These are phyloP conservation scores for Cotoneaster glaucophyllus DNA, from an alignment of 306 rosid genomes.

Conservation along the genomic window DNA sequence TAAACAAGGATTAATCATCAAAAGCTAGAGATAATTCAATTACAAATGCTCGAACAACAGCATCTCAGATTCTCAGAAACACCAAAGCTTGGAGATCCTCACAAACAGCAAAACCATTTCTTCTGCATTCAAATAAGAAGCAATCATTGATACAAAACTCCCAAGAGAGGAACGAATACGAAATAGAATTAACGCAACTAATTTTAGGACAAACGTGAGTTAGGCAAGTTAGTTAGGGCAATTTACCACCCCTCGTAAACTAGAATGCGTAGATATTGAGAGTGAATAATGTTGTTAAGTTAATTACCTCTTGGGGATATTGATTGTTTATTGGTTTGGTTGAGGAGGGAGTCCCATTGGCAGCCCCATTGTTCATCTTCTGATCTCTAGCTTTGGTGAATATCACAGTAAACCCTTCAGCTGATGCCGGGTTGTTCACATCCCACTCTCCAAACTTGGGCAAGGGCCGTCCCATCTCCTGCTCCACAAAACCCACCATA, in stretches of 20 bases:
- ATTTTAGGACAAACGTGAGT: not conserved
- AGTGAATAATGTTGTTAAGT: not conserved
- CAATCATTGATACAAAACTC: not conserved
- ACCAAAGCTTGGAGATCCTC: not conserved
- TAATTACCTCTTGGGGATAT: conserved; percentile 17
- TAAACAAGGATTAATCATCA: not conserved
- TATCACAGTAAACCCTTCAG: conserved; percentile 51
- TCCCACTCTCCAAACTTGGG: conserved; percentile 65
- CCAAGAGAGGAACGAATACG: not conserved
- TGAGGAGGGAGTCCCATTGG: not conserved
- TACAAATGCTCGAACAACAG: not conserved
- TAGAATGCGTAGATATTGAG: not conserved
- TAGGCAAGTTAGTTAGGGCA: too few species aligned
- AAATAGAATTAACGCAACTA: not conserved
- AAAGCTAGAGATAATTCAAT: not conserved
- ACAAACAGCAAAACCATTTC: conserved; percentile 45
- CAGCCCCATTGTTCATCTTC: conserved; percentile 24
- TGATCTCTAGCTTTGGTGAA: conserved; percentile 51
- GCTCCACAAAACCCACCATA: conserved; percentile 2
- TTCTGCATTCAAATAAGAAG: conserved; percentile 26
- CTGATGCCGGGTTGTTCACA: conserved; percentile 48
- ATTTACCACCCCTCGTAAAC: too few species aligned
- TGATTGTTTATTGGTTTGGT: conserved; percentile 1
- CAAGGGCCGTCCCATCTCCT: conserved; percentile 34
- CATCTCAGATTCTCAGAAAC: not conserved